These are phyloP conservation scores for Phylloboletellus chloephorus DNA, from an alignment of 1,284 basidiomycete genomes.

Conservation along the genomic window DNA sequence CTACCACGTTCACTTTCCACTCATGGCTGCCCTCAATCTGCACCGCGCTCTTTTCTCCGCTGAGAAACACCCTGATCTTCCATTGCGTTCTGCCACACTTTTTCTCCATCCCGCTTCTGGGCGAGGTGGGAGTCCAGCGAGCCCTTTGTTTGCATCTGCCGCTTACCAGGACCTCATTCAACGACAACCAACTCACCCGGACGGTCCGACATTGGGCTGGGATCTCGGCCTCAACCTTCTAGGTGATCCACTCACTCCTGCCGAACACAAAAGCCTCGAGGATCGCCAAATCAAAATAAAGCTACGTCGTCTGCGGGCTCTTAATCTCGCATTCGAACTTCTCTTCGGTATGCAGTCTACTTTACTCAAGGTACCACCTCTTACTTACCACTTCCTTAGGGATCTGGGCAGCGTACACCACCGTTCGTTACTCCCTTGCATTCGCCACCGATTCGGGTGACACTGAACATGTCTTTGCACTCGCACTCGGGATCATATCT, in stretches of 20 bases:
- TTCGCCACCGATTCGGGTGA: slow-evolving; percentile 40
- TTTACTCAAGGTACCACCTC: neutral
- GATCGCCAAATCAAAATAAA: slow-evolving; percentile 36
- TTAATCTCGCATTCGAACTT: slow-evolving; percentile 38
- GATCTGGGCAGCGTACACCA: slow-evolving; percentile 55
- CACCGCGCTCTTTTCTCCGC: slow-evolving; percentile 49
- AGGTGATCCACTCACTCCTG: slow-evolving; percentile 36
- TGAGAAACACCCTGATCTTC: slow-evolving; percentile 37
- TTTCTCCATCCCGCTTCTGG: slow-evolving; percentile 44
- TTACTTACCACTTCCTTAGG: slow-evolving; percentile 31
- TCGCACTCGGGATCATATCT: slow-evolving; percentile 58
- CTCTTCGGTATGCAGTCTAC: slow-evolving; percentile 43
- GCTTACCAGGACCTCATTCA: slow-evolving; percentile 46
- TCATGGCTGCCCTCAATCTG: slow-evolving; percentile 53
- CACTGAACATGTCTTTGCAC: slow-evolving; percentile 38
- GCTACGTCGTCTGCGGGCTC: slow-evolving; percentile 38
- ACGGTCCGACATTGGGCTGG: slow-evolving; percentile 33
- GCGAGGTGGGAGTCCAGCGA: slow-evolving; percentile 43
- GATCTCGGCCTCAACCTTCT: slow-evolving; percentile 37
- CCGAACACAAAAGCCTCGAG: slow-evolving; percentile 38
- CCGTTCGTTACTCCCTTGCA: slow-evolving; percentile 58
- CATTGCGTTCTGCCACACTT: slow-evolving; percentile 43
- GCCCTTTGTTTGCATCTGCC: slow-evolving; percentile 38
- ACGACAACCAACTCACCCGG: slow-evolving; percentile 41
- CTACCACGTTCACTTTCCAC: slow-evolving; percentile 13